These are phyloP conservation scores for Antitrichia curtipendula DNA, from an alignment of 225 moss, liverwort and hornwort genomes.

Conservation along the genomic window DNA sequence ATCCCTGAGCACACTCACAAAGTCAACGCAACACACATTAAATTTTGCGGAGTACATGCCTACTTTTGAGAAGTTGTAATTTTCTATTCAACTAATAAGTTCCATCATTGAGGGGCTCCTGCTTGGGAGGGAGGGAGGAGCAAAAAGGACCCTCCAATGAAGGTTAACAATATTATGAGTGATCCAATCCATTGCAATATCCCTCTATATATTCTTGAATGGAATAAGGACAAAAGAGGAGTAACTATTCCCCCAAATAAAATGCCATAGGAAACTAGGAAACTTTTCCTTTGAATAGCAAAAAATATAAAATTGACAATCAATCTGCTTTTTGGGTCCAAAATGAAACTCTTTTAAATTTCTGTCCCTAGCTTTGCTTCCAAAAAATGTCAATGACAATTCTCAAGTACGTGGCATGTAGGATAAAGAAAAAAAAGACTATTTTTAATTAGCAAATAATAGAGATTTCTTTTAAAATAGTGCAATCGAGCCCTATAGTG, in stretches of 20 bases:
- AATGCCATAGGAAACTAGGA: accelerated
- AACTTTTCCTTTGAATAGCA: background rate
- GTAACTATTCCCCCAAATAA: accelerated
- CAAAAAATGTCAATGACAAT: background rate
- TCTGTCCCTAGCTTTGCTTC: background rate
- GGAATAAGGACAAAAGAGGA: background rate
- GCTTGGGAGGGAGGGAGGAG: no score
- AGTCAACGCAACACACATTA: no score
- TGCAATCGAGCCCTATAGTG: no score
- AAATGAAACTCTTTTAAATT: background rate
- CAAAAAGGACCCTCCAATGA: accelerated
- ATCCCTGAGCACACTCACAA: no score
- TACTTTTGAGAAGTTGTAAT: no score
- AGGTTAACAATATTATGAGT: no score
- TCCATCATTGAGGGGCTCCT: no score
- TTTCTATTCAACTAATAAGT: no score
- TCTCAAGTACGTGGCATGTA: accelerated
- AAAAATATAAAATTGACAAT: background rate
- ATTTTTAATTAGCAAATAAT: no score
- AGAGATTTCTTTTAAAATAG: no score
- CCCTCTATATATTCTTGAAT: background rate
- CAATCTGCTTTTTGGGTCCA: accelerated
- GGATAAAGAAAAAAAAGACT: no score
- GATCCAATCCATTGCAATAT: accelerated
- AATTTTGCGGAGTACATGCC: no score